Evolutionary conservation across 2,329 filamentous ascomycete genomes (phyloP), one percentile per base, ranked within the genome.

Genomic region (Samsoniella hepiali): DNA sequence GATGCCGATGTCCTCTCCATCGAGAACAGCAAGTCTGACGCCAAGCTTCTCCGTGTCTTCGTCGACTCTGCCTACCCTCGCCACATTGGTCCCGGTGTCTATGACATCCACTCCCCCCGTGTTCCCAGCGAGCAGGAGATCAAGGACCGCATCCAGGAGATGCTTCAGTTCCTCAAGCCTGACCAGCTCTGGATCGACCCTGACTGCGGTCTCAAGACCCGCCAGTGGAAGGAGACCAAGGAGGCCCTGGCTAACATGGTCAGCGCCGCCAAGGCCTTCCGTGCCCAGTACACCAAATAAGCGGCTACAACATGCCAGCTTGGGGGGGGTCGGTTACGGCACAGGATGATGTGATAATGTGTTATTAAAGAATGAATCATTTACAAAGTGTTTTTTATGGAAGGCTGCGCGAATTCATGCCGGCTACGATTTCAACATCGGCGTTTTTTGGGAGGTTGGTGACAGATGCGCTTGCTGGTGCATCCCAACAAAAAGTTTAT

Each of bases 11-110:
- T 99, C 68, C 89, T 99, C 74, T 96, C 91, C 76, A 99, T 99
- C 73, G 95, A 99, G 90, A 99, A 99, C 91, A 96, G 91, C 90
- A 99, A 99, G 90, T 96, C 91, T 73, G 95, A 99, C 75, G 95
- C 95, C 77, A 99, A 99, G 90, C 89, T 99, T 71, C 90, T 99
- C 77, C 91, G 94, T 82, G 95, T 99, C 79, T 99, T 99, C 77
- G 91, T 97, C 72, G 94, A 98, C 79, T 91, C 95, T 82, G 91
- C 89, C 66, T 98, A 98, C 85, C 94, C 93, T 71, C 91, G 94
- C 75, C 94, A 99, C 86, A 99, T 99, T 73, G 95, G 95, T 69
- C 95, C 95, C 69, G 95, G 94, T 89, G 95, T 99, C 80, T 99
- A 98, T 80, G 95, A 99, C 82, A 99, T 99, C 84, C 95, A 99